These are phyloP conservation scores for Holtermannia corniformis DNA, from an alignment of 768 basidiomycete species.

Conservation along the genomic window DNA sequence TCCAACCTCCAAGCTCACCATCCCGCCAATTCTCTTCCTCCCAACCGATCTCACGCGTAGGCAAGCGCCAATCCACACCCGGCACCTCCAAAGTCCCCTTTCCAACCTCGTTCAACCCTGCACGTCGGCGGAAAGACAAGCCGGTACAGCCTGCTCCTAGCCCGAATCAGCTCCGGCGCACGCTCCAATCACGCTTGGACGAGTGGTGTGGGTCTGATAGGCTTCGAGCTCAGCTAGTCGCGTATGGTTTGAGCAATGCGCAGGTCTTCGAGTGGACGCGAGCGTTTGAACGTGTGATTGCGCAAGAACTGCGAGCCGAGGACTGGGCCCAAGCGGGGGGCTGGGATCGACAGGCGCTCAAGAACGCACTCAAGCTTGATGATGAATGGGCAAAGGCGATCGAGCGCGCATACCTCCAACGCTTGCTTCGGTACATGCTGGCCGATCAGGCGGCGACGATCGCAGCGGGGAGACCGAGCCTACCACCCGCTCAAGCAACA, in stretches of 20 bases:
- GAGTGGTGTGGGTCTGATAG: constrained; percentile 16
- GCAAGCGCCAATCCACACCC: too few relatives aligned
- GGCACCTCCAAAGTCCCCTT: too few relatives aligned
- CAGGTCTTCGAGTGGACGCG: constrained; percentile 5
- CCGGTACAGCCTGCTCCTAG: background rate
- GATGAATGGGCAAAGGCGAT: constrained; percentile 18
- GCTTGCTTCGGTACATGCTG: constrained; percentile 12
- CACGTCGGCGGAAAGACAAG: background rate
- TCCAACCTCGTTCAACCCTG: too few relatives aligned
- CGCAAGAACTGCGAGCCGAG: constrained; percentile 1
- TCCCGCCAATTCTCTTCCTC: too few relatives aligned
- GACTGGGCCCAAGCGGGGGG: constrained; percentile 5
- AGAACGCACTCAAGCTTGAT: constrained; percentile 11
- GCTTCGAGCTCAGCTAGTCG: constrained; percentile 7
- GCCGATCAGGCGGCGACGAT: background rate
- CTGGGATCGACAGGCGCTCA: constrained; percentile 18
- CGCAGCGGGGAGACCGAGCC: too few relatives aligned
- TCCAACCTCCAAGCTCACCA: too few relatives aligned
- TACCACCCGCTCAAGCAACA: background rate
- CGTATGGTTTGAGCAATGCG: constrained; percentile 10
- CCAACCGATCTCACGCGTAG: too few relatives aligned
- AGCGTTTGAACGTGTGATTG: constrained; percentile 1
- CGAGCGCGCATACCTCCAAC: constrained; percentile 24
- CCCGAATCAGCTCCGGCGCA: background rate
- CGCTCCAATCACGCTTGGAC: background rate